Conservation (phyloP, 2,329 filamentous ascomycete species). For the Septoria petroselini region DNA sequence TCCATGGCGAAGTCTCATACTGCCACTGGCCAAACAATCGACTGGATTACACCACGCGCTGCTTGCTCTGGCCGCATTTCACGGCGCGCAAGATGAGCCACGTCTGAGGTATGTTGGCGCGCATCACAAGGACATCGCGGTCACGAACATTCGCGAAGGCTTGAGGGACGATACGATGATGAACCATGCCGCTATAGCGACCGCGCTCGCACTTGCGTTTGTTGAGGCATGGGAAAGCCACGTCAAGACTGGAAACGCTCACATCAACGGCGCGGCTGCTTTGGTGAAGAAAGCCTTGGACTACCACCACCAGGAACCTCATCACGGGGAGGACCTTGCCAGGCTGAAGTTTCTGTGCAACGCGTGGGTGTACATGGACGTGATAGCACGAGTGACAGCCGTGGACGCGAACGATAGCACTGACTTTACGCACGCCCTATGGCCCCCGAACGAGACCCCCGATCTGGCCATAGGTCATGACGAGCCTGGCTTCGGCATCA, state of each 20-base stretch:
- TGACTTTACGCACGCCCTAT: slow-evolving; percentile 51
- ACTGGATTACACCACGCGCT: slow-evolving; percentile 67
- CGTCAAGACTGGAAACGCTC: slow-evolving; percentile 65
- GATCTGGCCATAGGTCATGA: slow-evolving; percentile 12
- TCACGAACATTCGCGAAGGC: slow-evolving; percentile 57
- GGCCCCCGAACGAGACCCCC: slow-evolving; percentile 15
- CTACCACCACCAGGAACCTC: slow-evolving; percentile 44
- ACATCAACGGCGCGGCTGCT: slow-evolving; percentile 64
- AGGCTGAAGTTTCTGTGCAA: slow-evolving; percentile 67
- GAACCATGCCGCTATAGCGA: slow-evolving; percentile 64
- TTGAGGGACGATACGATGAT: slow-evolving; percentile 58
- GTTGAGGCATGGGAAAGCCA: slow-evolving; percentile 70
- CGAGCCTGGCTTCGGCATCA: slow-evolving; percentile 38
- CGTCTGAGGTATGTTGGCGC: slow-evolving; percentile 60
- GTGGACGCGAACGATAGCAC: slow-evolving; percentile 56
- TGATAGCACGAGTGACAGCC: slow-evolving; percentile 65
- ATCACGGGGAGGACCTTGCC: slow-evolving; percentile 48
- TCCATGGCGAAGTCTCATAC: slow-evolving; percentile 68
- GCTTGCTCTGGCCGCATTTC: slow-evolving; percentile 66
- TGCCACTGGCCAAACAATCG: slow-evolving; percentile 63
- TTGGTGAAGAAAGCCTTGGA: slow-evolving; percentile 59
- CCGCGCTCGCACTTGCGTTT: slow-evolving; percentile 66
- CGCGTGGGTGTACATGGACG: slow-evolving; percentile 71
- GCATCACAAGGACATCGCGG: slow-evolving; percentile 65
- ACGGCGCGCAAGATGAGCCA: slow-evolving; percentile 58